Evolutionary conservation across 306 rosid species (phyloP), one percentile per base, ranked within the genome.

Genomic region (Geum urbanum): DNA sequence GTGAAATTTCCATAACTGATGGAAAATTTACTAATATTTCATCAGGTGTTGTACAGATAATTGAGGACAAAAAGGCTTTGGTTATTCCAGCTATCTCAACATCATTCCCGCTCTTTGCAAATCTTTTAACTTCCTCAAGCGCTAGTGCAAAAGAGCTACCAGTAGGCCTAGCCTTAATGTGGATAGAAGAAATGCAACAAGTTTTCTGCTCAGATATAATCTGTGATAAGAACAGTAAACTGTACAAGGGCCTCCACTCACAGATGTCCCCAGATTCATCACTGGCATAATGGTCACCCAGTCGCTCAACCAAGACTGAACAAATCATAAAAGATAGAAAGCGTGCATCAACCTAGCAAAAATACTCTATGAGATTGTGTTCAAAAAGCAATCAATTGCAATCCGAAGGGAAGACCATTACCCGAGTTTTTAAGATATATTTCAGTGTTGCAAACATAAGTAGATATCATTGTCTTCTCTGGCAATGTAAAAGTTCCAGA

Each of bases 361-460:
- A 78, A 67, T 59, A 63, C 67, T 73, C 37, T 47, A 80, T 90
- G 81, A 92, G 84, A 82, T 16, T 66, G 64, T 35, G 60, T 57
- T 66, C 70, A 78, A 70, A 76, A 44, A 57, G 65, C 62, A 72
- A 76, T 39, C 67, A 71, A 69, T 55, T 13, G 15, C 47, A 46
- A 79, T 52, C 60, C 53, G 69, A 76, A 75, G 52, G 49, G 61
- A 40, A 76, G 47, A 72, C 11, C 56, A 44, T 50, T 81, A 86
- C 98, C 97, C 90, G 98, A 73, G 86, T 90, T 82, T 88, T 97
- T 82, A 91, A 63, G 63, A 88, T 84, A 75, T 80, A 87, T 76
- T 85, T 87, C 64, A 90, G 64, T 44, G 64, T 75, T 86, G 82
- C 91, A 83, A 63, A 84, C 85, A 70, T 90, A 88, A 27, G 80